These are phyloP conservation scores for Vachellia pachyceras DNA, from an alignment of 306 rosid species.

Conservation along the genomic window DNA sequence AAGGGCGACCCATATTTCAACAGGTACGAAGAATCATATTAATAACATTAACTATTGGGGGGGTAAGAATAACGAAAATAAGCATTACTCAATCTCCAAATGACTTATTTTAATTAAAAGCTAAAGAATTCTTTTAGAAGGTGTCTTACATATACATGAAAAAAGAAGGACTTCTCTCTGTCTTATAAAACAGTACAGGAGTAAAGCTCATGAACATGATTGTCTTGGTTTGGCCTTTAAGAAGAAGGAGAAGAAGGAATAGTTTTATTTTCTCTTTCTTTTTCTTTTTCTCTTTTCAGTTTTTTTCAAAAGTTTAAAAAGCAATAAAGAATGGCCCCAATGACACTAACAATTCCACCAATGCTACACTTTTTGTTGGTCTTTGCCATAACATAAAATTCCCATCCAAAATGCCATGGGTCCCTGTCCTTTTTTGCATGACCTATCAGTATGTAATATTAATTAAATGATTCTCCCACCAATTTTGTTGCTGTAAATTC, in stretches of 20 bases:
- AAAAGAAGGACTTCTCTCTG: too few species aligned
- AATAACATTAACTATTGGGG: too few species aligned
- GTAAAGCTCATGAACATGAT: too few species aligned
- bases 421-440: slow-evolving; percentile 35
- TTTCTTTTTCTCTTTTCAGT: not conserved
- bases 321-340: slow-evolving; percentile 45
- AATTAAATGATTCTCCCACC: not conserved
- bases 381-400: slow-evolving; percentile 63
- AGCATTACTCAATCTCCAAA: too few species aligned
- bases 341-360: slow-evolving; percentile 69
- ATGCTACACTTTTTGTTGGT: slow-evolving; percentile 74
- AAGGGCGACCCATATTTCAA: too few species aligned
- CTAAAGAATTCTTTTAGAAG: too few species aligned
- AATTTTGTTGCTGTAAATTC: not conserved
- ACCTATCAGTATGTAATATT: not conserved
- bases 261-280: not conserved
- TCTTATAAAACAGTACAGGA: too few species aligned
- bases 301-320: not conserved
- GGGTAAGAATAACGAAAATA: too few species aligned
- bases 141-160: too few species aligned
- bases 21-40: too few species aligned
- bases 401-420: slow-evolving; percentile 61
- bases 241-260: not conserved
- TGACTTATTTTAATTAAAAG: too few species aligned
- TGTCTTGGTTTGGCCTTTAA: too few species aligned